Percentiles rank a stretch among this genome's conserved stretches.
These are phyloP conservation scores for Exophiala sideris DNA, from an alignment of 2,329 filamentous ascomycete species.

Conservation along the genomic window DNA sequence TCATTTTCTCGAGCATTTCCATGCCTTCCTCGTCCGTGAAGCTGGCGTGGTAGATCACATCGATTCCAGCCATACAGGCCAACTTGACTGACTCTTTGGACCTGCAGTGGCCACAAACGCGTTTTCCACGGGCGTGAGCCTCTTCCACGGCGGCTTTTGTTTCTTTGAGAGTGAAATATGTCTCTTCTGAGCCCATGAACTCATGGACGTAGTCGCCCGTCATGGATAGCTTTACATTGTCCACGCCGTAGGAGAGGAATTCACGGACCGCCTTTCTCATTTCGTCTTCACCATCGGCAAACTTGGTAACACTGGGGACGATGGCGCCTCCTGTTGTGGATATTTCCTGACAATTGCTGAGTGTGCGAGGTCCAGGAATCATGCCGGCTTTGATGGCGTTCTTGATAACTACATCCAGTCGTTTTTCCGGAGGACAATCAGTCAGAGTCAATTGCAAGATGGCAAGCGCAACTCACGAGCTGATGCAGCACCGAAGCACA, in stretches of 20 bases:
- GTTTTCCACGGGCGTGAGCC: constrained; percentile 8
- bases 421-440: background rate
- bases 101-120: constrained; percentile 1
- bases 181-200: constrained; percentile 5
- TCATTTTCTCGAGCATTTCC: constrained; percentile 6
- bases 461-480: background rate
- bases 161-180: constrained; percentile 9
- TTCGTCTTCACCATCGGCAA: constrained; percentile 6
- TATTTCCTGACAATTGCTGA: constrained; percentile 6
- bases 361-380: constrained; percentile 5
- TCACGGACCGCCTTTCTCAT: constrained; percentile 3
- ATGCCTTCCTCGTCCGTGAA: constrained; percentile 7
- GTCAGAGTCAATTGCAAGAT: too few species aligned
- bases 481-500: constrained; percentile 10
- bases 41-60: constrained; percentile 7
- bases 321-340: constrained; percentile 8
- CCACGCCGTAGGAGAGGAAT: constrained; percentile 1
- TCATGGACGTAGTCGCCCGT: constrained; percentile 8
- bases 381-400: constrained; percentile 7
- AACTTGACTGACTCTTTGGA: constrained; percentile 1
- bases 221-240: constrained; percentile 10
- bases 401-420: constrained; percentile 8
- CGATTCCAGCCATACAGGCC: background rate
- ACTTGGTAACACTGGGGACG: constrained; percentile 4
- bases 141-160: constrained; percentile 7